Evolutionary conservation across 495 filamentous ascomycete species (phyloP), one percentile per base, ranked within the genome.

Genomic region (Penicillium atrosanguineum): DNA sequence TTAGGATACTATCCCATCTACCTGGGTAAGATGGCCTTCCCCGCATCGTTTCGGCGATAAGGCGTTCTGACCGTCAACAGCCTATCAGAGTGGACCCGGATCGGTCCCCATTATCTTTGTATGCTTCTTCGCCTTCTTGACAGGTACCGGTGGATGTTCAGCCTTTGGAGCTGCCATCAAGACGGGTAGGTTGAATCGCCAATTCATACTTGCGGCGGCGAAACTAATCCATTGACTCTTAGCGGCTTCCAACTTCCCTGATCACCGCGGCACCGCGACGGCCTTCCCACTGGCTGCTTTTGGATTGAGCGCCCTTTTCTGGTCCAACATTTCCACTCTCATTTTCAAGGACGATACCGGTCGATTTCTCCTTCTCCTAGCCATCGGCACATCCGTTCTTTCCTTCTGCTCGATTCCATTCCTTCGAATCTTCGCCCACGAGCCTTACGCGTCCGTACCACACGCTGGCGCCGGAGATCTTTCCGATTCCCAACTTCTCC

Each of bases 251-350:
- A 98, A 98, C 69, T 98, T 91, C 80, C 95, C 93, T 2, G 78
- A 85, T 31, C 88, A 95, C 62, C 84, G 94, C 41, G 94, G 95
- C 48, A 96, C 93, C 18, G 94, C 94, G 14, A 97, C 94, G 7
- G 91, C 90, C 3, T 90, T 97, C 64, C 93, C 94, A 7, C 73
- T 98, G 42, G 86, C 93, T 39, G 91, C 89, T 5, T 97, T 97
- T 68, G 94, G 94, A 21, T 77, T 98, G 28, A 96, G 93, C 71
- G 94, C 94, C 44, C 91, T 97, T 67, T 95, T 97, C 79, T 98
- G 96, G 75, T 88, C 94, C 16, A 76, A 83, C 18, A 70, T 91
- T 20, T 89, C 91, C 4, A 79, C 80, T 31, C 59, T 93, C 43
- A 77, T 90, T 45, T 95, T 96, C 71, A 90, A 92, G 23, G 89